Evolutionary conservation across 495 filamentous ascomycete species (phyloP).

Genomic region (Penicillium bialowiezense): DNA sequence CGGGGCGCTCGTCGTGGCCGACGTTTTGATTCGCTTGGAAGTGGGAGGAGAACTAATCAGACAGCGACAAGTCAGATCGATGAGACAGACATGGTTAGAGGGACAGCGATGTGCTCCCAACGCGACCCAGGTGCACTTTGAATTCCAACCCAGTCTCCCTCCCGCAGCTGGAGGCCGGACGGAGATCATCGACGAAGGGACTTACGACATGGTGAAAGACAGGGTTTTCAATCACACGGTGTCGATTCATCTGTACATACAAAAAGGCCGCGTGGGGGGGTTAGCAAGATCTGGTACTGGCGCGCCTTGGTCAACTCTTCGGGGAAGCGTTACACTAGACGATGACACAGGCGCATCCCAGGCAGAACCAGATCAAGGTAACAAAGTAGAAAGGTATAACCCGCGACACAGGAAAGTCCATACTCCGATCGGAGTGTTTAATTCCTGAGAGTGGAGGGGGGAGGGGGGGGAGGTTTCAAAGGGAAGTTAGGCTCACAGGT

Average conservation of each 20-base stretch:
- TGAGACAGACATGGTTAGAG: slow-evolving; percentile 3
- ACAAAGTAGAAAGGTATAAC: slow-evolving; percentile 26
- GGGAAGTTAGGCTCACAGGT: slow-evolving; percentile 22
- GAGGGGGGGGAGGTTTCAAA: not conserved
- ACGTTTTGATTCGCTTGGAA: slow-evolving; percentile 45
- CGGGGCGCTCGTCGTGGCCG: slow-evolving; percentile 36
- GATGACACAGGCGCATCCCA: slow-evolving; percentile 48
- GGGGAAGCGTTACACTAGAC: slow-evolving; percentile 44
- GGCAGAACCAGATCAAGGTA: slow-evolving; percentile 34
- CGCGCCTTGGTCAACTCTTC: slow-evolving; percentile 34
- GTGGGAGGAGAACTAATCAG: slow-evolving; percentile 38
- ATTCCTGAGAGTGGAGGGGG: slow-evolving; percentile 13
- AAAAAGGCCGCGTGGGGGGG: slow-evolving; percentile 33
- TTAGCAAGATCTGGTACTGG: slow-evolving; percentile 42
- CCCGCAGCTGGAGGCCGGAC: slow-evolving; percentile 17
- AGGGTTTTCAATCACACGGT: slow-evolving; percentile 38
- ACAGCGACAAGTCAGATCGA: slow-evolving; percentile 3
- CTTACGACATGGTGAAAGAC: slow-evolving; percentile 53
- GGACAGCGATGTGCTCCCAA: slow-evolving; percentile 1
- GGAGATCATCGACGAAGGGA: slow-evolving; percentile 37
- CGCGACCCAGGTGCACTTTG: slow-evolving; percentile 12
- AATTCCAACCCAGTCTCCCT: slow-evolving; percentile 23
- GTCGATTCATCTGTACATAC: slow-evolving; percentile 45
- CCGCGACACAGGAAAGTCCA: slow-evolving; percentile 19
- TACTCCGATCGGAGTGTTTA: slow-evolving; percentile 13